Base-by-base conservation (phyloP, 495 filamentous ascomycete genomes). In the Terfezia claveryi region DNA sequence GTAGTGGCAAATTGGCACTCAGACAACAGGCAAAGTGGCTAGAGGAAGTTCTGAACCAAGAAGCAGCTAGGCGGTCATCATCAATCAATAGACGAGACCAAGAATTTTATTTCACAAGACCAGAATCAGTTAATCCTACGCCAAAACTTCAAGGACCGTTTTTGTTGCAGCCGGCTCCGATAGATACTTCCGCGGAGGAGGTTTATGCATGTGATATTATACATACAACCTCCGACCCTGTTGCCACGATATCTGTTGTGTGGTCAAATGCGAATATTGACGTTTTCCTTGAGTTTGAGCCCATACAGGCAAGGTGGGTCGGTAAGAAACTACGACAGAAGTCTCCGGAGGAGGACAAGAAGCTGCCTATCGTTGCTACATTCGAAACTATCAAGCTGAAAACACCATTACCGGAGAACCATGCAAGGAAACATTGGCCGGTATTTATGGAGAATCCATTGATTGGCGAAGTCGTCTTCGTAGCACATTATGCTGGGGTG, bases 11-110 rank as follows among this genome's bases (percentile, higher is more conserved):
- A 37, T 44, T 57, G 5, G 32, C 51, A n/a, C 38, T 61, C 23
- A 54, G 63, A 10, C 63, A 66, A 6, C 63, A 65, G 54, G 65
- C 58, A 12, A 65, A 63, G 23, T 66, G 63, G 63, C 61, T 66
- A 27, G 62, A 65, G 36, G 57, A 66, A 51, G 56, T 66, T 0
- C 44, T 65, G 36, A 61, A 58, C 20, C 63, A 66, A 23, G 54
- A 65, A 49, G 37, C 51, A 14, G 58, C 54, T 50, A 23, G 62
- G 32, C 17, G 14, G 8, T 14, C 41, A 14, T 46, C 41, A 20
- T 14, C 53, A 8, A 17, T 51, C 6, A 51, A 51, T 27, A 46
- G 17, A 14, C 12, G 41, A 46, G 12, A 20, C 6, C 50, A 51
- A 51, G n/a, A 20, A 32, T 56, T 56, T 20, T 56, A 52, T 1